Base-by-base conservation (phyloP, 2,329 filamentous ascomycete species). In the Phyllosticta ampelicida region DNA sequence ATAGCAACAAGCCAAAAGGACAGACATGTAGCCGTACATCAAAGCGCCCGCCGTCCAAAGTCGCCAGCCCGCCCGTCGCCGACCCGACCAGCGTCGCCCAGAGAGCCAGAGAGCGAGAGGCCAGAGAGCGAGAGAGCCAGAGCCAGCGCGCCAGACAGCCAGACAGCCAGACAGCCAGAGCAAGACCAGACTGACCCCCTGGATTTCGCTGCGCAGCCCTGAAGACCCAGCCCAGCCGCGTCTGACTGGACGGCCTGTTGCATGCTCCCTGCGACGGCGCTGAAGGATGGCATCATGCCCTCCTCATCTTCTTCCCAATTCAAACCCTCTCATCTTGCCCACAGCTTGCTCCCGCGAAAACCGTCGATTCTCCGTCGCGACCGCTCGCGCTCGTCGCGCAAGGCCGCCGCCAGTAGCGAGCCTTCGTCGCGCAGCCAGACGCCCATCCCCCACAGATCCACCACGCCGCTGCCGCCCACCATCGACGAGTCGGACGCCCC, bases 281-380 rank as follows among this genome's bases (percentile, higher is more conserved):
- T n/a, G n/a, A 44, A n/a, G 16, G 36, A 44, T 53, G 55, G 54
- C 16, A 56, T 56, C 54, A 58, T 58, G 55, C 50, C 53, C 50
- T 53, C 55, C 55, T 58, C 55, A 51, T 58, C 52, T 21, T 54
- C 51, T 26, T 48, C 56, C 44, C 51, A 28, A 26, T 16, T 44
- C 51, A 54, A 51, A 13, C 29, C 52, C 44, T 54, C 56, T 48
- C 36, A 51, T 23, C 48, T 28, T 5, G 50, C 55, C 28, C 50
- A 57, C 55, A 48, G 51, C 51, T 54, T 58, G 44, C 56, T 58
- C 23, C 53, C 57, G 53, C 57, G 57, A 29, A 59, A 59, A 36
- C 57, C 57, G n/a, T 59, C 57, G 10, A 19, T 59, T 29, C 55
- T 59, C 49, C 49, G 57, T 48, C 57, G 57, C 53, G 51, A 59